Evolutionary conservation across 2,329 filamentous ascomycete species (phyloP).

Genomic region (Fusarium coicis): DNA sequence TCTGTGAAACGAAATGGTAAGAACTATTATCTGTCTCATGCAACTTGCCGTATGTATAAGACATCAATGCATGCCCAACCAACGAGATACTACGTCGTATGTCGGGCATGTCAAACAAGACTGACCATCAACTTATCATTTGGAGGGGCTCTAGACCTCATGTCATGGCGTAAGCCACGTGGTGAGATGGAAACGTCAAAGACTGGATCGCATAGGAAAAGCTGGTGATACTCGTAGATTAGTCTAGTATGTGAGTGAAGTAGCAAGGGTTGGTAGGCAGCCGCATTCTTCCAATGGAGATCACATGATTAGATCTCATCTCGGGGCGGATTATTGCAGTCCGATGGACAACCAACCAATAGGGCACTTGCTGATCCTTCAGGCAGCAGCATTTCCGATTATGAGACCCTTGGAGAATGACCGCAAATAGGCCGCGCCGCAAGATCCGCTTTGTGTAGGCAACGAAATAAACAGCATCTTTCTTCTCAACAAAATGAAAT

Average conservation of each 20-base stretch:
- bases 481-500: slow-evolving; percentile 31
- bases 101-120: neutral
- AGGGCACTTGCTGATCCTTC: slow-evolving; percentile 19
- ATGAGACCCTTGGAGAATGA: slow-evolving; percentile 34
- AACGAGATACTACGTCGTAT: neutral
- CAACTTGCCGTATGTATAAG: neutral
- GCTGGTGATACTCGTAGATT: neutral
- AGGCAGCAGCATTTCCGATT: slow-evolving; percentile 44
- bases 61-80: neutral
- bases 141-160: neutral
- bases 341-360: slow-evolving; percentile 14
- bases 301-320: slow-evolving; percentile 2
- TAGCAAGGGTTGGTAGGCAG: slow-evolving; percentile 26
- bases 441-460: slow-evolving; percentile 46
- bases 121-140: neutral
- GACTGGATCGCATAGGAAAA: slow-evolving; percentile 15
- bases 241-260: neutral
- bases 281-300: slow-evolving; percentile 3
- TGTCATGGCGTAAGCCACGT: neutral
- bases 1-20: neutral
- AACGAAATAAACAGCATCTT: slow-evolving; percentile 42
- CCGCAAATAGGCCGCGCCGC: slow-evolving; percentile 42
- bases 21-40: neutral
- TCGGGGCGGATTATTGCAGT: neutral
- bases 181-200: neutral